phyloP scores from a whole-genome alignment of 768 basidiomycete species.

The Galerina sulciceps region DNA sequence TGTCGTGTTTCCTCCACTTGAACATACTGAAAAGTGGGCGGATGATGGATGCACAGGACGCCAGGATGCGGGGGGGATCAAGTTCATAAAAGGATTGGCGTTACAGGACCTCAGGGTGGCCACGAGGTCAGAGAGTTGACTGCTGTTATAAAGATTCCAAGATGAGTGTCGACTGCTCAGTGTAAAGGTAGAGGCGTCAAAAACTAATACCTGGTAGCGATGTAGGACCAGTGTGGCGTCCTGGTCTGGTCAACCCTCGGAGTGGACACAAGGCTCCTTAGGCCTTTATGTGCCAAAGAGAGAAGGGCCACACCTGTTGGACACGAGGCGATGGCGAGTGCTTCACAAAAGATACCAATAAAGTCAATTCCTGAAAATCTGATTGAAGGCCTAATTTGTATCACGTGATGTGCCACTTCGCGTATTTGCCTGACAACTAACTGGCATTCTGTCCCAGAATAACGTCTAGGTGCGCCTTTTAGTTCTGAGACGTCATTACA shows the following conservation, averaged over 20 bases:
- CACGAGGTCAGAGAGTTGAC: slow-evolving; percentile 37
- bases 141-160: slow-evolving; percentile 27
- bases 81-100: slow-evolving; percentile 22
- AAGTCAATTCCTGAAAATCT: neutral
- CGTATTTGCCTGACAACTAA: slow-evolving; percentile 9
- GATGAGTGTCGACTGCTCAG: slow-evolving; percentile 19
- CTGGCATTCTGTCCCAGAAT: slow-evolving; percentile 9
- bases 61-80: slow-evolving; percentile 18
- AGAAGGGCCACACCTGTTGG: slow-evolving; percentile 21
- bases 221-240: slow-evolving; percentile 26
- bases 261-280: slow-evolving; percentile 27
- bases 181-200: slow-evolving; percentile 13
- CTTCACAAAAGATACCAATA: slow-evolving; percentile 12
- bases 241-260: slow-evolving; percentile 34
- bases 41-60: slow-evolving; percentile 24
- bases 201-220: slow-evolving; percentile 27
- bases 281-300: slow-evolving; percentile 33
- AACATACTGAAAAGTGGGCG: slow-evolving; percentile 33
- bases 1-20: slow-evolving; percentile 32
- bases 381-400: neutral
- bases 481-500: slow-evolving; percentile 2
- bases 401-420: slow-evolving; percentile 8
- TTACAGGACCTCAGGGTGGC: slow-evolving; percentile 32
- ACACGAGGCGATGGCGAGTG: slow-evolving; percentile 37
- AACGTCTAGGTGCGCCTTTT: slow-evolving; percentile 1